A percentile compares a stretch with the other conserved stretches of the same genome.
Conservation (phyloP, 2,329 filamentous ascomycete species). For the Claviceps fusiformis region DNA sequence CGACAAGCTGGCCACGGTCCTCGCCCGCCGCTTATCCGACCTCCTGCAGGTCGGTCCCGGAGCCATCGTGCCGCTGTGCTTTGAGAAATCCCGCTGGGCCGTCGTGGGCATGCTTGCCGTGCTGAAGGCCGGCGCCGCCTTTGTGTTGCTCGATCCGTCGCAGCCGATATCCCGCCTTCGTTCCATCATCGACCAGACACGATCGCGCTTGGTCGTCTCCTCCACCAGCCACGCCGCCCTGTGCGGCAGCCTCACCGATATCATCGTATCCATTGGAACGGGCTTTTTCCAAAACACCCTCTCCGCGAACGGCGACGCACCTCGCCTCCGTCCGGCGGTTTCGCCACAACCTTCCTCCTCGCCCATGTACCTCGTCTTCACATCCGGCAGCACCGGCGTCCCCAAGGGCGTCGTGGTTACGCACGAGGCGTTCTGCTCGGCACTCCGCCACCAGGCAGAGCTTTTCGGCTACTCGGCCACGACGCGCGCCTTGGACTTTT, state of each 20-base stretch:
- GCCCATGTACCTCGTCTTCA: not conserved
- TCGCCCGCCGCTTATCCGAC: conserved; percentile 24
- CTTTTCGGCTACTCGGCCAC: conserved; percentile 10
- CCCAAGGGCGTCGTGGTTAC: not conserved
- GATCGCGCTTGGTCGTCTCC: not conserved
- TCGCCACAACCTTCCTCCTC: not conserved
- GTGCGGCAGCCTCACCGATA: not conserved
- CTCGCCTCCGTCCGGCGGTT: not conserved
- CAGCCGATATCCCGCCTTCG: conserved; percentile 31
- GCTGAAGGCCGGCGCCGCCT: conserved; percentile 35
- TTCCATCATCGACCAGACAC: conserved; percentile 27
- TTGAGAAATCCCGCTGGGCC: conserved; percentile 35
- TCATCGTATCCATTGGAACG: not conserved
- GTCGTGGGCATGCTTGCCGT: conserved; percentile 30
- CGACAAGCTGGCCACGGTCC: conserved; percentile 25
- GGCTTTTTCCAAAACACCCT: not conserved
- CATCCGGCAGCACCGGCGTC: not conserved
- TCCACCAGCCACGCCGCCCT: not conserved
- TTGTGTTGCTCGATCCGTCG: conserved; percentile 32
- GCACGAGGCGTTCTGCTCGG: not conserved
- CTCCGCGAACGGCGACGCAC: not conserved
- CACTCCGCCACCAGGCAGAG: conserved; percentile 15
- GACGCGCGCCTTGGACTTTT: conserved; percentile 18
- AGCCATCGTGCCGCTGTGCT: conserved; percentile 33
- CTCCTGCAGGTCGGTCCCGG: conserved; percentile 15